Evolutionary conservation across 352 stramenopile species (phyloP).

Genomic region (Pythium graminicola): DNA sequence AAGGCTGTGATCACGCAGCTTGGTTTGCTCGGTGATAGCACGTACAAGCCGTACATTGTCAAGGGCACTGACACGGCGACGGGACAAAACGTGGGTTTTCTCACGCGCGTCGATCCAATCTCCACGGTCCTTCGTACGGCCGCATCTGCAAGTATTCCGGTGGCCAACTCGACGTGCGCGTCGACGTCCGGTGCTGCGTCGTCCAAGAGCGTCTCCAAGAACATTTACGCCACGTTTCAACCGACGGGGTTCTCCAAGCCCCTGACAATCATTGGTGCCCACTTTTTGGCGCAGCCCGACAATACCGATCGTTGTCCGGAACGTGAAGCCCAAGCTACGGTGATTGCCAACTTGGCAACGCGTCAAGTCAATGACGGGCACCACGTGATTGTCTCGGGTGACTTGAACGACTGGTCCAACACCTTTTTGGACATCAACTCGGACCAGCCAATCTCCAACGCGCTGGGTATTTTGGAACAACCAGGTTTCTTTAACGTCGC

Average conservation of each 20-base stretch:
- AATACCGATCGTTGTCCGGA: constrained; percentile 49
- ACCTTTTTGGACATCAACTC: constrained; percentile 48
- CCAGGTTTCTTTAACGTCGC: constrained; percentile 42
- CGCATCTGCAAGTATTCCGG: constrained; percentile 28
- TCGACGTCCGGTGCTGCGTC: constrained; percentile 30
- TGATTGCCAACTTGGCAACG: constrained; percentile 39
- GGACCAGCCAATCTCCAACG: constrained; percentile 50
- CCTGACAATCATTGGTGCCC: constrained; percentile 57
- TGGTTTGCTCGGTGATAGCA: constrained; percentile 37
- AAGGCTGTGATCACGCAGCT: constrained; percentile 46
- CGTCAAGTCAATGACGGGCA: constrained; percentile 31
- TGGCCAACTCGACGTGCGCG: constrained; percentile 49
- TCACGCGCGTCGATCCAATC: constrained; percentile 56
- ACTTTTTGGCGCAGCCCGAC: constrained; percentile 55
- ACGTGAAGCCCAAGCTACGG: constrained; percentile 56
- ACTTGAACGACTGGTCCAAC: constrained; percentile 63
- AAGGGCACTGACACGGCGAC: constrained; percentile 51
- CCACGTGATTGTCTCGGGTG: constrained; percentile 57
- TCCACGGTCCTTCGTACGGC: constrained; percentile 40
- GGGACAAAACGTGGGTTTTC: constrained; percentile 56
- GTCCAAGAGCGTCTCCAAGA: constrained; percentile 55
- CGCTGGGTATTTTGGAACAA: constrained; percentile 40
- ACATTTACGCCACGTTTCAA: constrained; percentile 69
- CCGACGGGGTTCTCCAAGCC: constrained; percentile 56
- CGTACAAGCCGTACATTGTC: constrained; percentile 61